Percentiles rank a stretch among this genome's conserved stretches.
Conservation (phyloP, 2,329 filamentous ascomycete genomes). For the Pyrenophora teres region DNA sequence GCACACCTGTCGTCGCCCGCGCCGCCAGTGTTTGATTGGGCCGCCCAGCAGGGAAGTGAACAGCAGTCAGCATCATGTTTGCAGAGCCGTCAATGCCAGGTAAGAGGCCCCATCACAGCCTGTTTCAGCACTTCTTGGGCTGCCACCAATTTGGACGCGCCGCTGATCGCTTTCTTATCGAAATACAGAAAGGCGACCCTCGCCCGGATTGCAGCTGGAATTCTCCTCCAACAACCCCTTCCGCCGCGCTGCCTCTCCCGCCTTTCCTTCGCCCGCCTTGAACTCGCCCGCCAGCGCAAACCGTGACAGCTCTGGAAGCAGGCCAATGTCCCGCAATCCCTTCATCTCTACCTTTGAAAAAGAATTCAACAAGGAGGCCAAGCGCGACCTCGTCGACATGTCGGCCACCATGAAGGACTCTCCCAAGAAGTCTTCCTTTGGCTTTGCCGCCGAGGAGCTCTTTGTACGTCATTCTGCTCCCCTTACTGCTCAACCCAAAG, state of each 20-base stretch:
- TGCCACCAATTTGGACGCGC: slow-evolving; percentile 36
- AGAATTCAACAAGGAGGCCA: slow-evolving; percentile 46
- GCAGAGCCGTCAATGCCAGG: slow-evolving; percentile 51
- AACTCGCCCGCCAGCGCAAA: slow-evolving; percentile 50
- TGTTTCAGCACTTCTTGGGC: slow-evolving; percentile 40
- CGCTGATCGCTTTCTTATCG: slow-evolving; percentile 38
- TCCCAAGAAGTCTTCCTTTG: slow-evolving; percentile 52
- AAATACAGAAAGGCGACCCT: slow-evolving; percentile 51
- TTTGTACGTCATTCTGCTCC: slow-evolving; percentile 67
- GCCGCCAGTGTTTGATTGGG: slow-evolving; percentile 42
- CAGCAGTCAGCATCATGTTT: slow-evolving; percentile 47
- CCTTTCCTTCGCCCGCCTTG: slow-evolving; percentile 41
- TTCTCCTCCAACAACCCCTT: slow-evolving; percentile 79
- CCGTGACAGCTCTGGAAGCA: slow-evolving; percentile 59
- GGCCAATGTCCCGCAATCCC: slow-evolving; percentile 73
- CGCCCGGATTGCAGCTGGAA: slow-evolving; percentile 65
- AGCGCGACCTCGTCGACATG: slow-evolving; percentile 44
- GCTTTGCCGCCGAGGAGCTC: slow-evolving; percentile 67
- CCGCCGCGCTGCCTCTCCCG: slow-evolving; percentile 69
- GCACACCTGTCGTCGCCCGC: slow-evolving; percentile 26
- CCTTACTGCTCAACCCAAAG: slow-evolving; percentile 12
- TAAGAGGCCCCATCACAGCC: slow-evolving; percentile 38
- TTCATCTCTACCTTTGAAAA: slow-evolving; percentile 67
- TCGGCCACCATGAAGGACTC: slow-evolving; percentile 48
- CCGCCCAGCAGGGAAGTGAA: slow-evolving; percentile 35